Base-by-base conservation (phyloP, 148 eudicot genomes). In the Pouteria glomerata region DNA sequence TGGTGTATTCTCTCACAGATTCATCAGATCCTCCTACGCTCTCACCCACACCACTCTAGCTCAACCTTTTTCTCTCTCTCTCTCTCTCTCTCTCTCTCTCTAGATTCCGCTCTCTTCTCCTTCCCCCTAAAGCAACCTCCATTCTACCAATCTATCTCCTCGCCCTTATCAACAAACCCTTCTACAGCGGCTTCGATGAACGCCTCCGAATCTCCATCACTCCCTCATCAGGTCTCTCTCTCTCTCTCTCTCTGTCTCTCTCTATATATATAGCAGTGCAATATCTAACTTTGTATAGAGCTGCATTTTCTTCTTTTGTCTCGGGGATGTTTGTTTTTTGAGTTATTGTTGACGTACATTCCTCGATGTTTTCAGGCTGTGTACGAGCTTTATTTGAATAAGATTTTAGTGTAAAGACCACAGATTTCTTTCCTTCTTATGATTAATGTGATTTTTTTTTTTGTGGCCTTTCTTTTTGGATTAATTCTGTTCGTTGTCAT, bases 1-100 rank as follows among this genome's bases (percentile, higher is more conserved):
- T 37, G 23, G 37, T 45, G 55, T 45, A 66, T 66, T 66, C 69
- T 66, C 37, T 5, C 64, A 60, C 69, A 66, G 23, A 66, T 66
- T 66, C 69, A 45, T 29, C 69, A 27, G 53, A 64, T 64, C 27
- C 62, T 50, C 51, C 23, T 50, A 27, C 35, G 13, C 62, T 3
- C 35, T 8, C 62, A 11, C 33, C 15, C 15, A 29, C 67, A 12
- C 50, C 51, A 10, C 29, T 63, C 37, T 64, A 26, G 29, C 68
- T 64, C 26, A 63, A 26, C 55, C 52, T 66, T 45, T 31, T 8
- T 29, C 30, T 42, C 68, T 15, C 52, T 65, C 51, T 41, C 62
- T 41, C 15, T 64, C 12, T 42, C 30, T 42, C 26, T 26, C 51
- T 39, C 51, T 14, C 21, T 29, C 39, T 37, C n/a, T 21, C 15